phyloP scores from a whole-genome alignment of 345 rosid genomes.

The Populus alba region DNA sequence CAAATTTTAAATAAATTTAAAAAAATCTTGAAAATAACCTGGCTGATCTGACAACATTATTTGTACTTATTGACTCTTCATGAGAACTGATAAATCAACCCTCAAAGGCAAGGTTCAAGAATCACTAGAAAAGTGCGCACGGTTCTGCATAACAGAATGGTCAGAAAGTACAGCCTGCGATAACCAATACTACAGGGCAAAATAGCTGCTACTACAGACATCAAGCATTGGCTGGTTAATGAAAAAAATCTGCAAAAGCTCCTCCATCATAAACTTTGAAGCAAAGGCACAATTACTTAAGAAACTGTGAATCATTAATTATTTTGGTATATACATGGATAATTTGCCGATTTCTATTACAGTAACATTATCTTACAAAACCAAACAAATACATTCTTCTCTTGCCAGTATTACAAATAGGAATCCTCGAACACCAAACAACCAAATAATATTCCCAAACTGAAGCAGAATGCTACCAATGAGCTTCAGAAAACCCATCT shows the following conservation, averaged over 20 bases:
- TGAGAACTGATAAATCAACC: too few relatives aligned
- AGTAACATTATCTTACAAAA: not conserved
- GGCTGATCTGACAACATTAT: not conserved
- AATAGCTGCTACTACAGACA: not conserved
- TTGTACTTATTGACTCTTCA: too few relatives aligned
- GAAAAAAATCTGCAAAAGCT: not conserved
- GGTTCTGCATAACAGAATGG: too few relatives aligned
- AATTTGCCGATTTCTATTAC: not conserved
- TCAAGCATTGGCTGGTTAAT: not conserved
- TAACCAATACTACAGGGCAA: too few relatives aligned
- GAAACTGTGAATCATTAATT: not conserved
- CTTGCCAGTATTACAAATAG: not conserved
- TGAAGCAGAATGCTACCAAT: not conserved
- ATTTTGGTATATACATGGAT: not conserved
- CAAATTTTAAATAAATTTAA: too few relatives aligned
- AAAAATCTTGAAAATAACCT: too few relatives aligned
- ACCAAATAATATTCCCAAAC: not conserved
- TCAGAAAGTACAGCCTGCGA: too few relatives aligned
- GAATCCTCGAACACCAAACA: not conserved
- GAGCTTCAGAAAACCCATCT: not conserved
- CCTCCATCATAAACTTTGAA: not conserved
- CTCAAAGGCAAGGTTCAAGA: too few relatives aligned
- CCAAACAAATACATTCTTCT: not conserved
- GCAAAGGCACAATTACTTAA: not conserved
- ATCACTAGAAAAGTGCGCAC: too few relatives aligned